phyloP scores from a whole-genome alignment of 2,329 filamentous ascomycete species.

The Exserohilum rostratum region DNA sequence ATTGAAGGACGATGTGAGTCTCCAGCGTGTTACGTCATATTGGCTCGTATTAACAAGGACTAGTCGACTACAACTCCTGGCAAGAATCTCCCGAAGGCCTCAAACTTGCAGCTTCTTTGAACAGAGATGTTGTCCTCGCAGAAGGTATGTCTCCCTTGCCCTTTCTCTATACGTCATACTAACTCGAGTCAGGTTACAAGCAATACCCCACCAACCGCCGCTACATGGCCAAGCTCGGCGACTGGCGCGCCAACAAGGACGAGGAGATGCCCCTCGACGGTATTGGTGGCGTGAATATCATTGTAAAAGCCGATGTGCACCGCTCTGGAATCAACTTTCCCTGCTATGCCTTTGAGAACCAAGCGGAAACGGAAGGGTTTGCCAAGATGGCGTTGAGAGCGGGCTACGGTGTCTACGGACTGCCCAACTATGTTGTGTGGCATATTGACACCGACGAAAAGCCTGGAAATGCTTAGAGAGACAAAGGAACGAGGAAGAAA shows the following conservation, averaged over 20 bases:
- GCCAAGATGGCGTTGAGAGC: constrained; percentile 98
- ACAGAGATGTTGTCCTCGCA: constrained; percentile 82
- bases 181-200: constrained; percentile 74
- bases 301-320: constrained; percentile 98
- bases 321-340: constrained; percentile 98
- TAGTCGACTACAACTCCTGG: constrained; percentile 99
- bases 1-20: constrained; percentile 90
- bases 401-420: constrained; percentile 86
- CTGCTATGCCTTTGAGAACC: constrained; percentile 95
- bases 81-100: constrained; percentile 87
- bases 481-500: no score
- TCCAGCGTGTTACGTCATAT: background rate
- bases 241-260: constrained; percentile 91
- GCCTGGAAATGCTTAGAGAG: constrained; percentile 68
- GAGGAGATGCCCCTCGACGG: constrained; percentile 92
- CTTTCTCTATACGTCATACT: background rate
- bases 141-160: constrained; percentile 67
- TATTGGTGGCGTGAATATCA: constrained; percentile 94
- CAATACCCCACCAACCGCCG: constrained; percentile 88
- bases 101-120: constrained; percentile 72
- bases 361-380: constrained; percentile 98
- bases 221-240: constrained; percentile 89
- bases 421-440: constrained; percentile 99
- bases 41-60: background rate
- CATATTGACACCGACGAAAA: constrained; percentile 98